These are phyloP conservation scores for Pseudogymnoascus sp. DNA, from an alignment of 2,329 filamentous ascomycete species.

Conservation along the genomic window DNA sequence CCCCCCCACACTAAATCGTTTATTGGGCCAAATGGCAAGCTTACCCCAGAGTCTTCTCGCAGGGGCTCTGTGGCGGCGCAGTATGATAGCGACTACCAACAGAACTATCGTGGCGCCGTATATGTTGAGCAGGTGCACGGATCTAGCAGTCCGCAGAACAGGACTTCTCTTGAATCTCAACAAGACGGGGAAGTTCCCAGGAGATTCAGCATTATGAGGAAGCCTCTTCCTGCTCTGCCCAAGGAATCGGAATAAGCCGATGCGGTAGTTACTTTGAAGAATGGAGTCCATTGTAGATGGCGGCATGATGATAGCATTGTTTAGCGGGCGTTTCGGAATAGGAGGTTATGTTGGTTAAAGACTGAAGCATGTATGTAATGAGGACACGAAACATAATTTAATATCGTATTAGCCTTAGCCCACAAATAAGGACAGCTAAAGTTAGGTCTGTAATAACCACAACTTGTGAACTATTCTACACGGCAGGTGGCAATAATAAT, in stretches of 20 bases:
- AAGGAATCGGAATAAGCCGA: neutral
- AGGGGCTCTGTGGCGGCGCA: neutral
- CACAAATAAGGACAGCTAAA: neutral
- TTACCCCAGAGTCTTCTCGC: neutral
- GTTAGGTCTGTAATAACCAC: neutral
- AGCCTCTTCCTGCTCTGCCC: constrained; percentile 39
- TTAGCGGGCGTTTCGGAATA: neutral
- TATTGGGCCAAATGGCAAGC: neutral
- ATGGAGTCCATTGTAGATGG: neutral
- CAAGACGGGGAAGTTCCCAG: neutral
- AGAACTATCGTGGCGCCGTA: neutral
- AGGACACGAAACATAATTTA: constrained; percentile 3
- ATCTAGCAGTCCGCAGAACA: neutral
- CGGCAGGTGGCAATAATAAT: neutral
- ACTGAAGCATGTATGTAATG: neutral
- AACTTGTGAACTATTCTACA: constrained; percentile 3
- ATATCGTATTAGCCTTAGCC: neutral
- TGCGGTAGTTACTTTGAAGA: neutral
- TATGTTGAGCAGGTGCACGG: neutral
- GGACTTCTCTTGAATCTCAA: neutral
- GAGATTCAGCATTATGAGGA: constrained; percentile 27
- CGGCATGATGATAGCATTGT: neutral
- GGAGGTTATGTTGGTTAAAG: neutral
- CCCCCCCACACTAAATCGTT: neutral
- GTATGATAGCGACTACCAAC: constrained; percentile 5